Evolutionary conservation across 345 rosid species (phyloP), one percentile per base, ranked within the genome.

Genomic region (Eucalyptus viminalis): DNA sequence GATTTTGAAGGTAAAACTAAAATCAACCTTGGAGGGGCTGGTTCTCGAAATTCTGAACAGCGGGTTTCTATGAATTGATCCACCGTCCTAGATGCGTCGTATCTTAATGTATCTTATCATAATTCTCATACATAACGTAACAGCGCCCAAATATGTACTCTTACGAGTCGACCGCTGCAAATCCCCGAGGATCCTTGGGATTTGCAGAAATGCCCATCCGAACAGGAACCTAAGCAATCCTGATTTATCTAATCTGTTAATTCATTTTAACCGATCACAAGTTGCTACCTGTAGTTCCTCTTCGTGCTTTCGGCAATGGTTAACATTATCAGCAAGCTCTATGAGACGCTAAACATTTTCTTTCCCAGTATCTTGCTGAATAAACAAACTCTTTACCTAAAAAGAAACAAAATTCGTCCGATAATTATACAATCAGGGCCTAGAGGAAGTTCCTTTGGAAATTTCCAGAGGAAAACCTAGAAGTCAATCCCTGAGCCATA

Each of bases 381-480:
- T 76, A 22, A 21, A 37, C 47, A 40, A 40, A 76, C 85, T 40
- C 85, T 40, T 76, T 4, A 11, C 3, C 15, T 76, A 11, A 40
- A 76, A 40, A 76, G 15, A 76, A 76, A 76, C 45, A 40, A 72
- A 72, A 37, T 37, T 40, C 47, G 5, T 37, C 85, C 15, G 15
- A 22, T 11, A 21, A 40, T 40, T 40, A 10, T 40, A 21, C 47
- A 72, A 22, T 6, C 85, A 40, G 47, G 85, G 29, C 67, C 92
- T 90, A 95, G 62, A 95, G 96, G 91, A 96, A 96, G 94, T 93
- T 95, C 92, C 97, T 94, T 93, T 97, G 98, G 89, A 95, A 94
- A 87, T 89, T 95, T 40, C 95, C 99, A 3, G 98, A 91, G n/a
- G 98, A 95, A 90, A 97, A 97, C 92, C 97, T 94, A 53, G 97